Base-by-base conservation (phyloP, 2,329 filamentous ascomycete species). In the Talaromyces sp. region DNA sequence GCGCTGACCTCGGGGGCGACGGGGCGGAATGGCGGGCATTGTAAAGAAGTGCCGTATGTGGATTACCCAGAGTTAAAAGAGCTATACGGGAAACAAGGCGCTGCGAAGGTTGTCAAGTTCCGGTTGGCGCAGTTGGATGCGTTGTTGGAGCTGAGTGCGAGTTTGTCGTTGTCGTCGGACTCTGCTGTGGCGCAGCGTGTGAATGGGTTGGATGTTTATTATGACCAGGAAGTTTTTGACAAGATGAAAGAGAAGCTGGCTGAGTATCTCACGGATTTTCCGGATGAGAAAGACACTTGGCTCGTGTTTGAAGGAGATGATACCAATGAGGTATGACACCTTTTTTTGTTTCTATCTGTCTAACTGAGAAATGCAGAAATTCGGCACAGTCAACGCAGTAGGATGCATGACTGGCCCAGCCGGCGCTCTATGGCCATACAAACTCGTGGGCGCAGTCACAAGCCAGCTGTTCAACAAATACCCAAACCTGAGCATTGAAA, bases 41-140 rank as follows among this genome's bases (percentile, higher is more conserved):
- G 65, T 60, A 68, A 68, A 56, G 81, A 90, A 65, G 87, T 96
- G 26, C 81, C 85, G 0, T 94, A 92, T 70, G 74, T 92, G 35
- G 91, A 96, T 71, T 86, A 88, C 68, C 91, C 91, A 0, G 91
- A 96, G 68, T 82, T 96, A 69, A 87, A 86, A 10, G 61, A 64
- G 14, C 57, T 64, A 17, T 64, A 64, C 46, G 70, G 74, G 0
- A 57, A 63, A 0, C 65, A 74, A 53, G 70, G 68, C 14, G 77
- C 72, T 0, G 66, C 68, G 31, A 71, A 74, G 53, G 68, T 78
- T 58, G 72, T 71, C 2, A 66, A 62, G n/a, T 78, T 78, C 19
- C 62, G 60, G 10, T n/a, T 62, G 27, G 57, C 57, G 27, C 60
- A 63, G 57, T 31, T 63, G 19, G 55, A 63, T 59, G 62, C 60